phyloP scores from a whole-genome alignment of 208 protist species.

The Leishmania aethiopica region DNA sequence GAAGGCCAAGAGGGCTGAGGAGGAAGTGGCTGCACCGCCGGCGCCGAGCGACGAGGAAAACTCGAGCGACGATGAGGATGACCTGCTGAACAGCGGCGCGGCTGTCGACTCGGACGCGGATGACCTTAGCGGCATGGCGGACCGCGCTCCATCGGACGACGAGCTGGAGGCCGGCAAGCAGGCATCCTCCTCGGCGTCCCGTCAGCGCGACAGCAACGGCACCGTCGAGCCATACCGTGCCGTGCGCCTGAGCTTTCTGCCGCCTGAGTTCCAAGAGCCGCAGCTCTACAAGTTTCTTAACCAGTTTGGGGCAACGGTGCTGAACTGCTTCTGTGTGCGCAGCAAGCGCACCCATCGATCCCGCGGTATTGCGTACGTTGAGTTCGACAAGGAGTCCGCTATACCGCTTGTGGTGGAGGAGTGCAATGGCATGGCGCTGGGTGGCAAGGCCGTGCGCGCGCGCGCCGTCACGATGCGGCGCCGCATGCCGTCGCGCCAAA shows the following conservation, averaged over 20 bases:
- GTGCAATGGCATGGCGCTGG: slow-evolving; percentile 87
- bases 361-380: slow-evolving; percentile 86
- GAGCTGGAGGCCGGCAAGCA: background rate
- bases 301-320: slow-evolving; percentile 82
- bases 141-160: slow-evolving; percentile 27
- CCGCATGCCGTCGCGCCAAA: slow-evolving; percentile 74
- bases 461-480: slow-evolving; percentile 64
- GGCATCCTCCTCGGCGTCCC: slow-evolving; percentile 4
- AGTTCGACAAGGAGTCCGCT: slow-evolving; percentile 77
- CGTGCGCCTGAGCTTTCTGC: slow-evolving; percentile 83
- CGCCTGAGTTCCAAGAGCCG: slow-evolving; percentile 84
- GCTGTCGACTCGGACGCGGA: slow-evolving; percentile 27
- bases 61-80: slow-evolving; percentile 31
- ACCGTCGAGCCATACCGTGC: slow-evolving; percentile 50
- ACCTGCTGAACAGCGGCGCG: slow-evolving; percentile 28
- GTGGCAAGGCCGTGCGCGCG: slow-evolving; percentile 70
- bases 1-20: slow-evolving; percentile 30
- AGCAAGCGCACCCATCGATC: slow-evolving; percentile 86
- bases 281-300: slow-evolving; percentile 88
- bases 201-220: slow-evolving; percentile 24
- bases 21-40: background rate
- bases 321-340: slow-evolving; percentile 91
- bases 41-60: slow-evolving; percentile 18
- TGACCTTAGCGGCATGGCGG: slow-evolving; percentile 33
- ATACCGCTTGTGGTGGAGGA: slow-evolving; percentile 80